These are phyloP conservation scores for Daldinia sp. DNA, from an alignment of 2,329 filamentous ascomycete genomes.

Conservation along the genomic window DNA sequence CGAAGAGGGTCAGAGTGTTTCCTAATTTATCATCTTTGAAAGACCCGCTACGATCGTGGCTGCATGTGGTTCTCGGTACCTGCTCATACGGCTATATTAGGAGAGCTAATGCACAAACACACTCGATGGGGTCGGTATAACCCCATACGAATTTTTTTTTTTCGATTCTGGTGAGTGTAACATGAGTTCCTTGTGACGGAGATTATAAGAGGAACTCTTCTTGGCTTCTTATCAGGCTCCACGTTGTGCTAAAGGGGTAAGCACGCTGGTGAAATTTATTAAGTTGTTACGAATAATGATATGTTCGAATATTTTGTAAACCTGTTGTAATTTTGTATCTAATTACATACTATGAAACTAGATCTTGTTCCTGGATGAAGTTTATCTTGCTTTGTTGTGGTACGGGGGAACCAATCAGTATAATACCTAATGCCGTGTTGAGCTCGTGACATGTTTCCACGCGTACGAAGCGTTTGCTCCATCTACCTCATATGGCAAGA, in stretches of 20 bases:
- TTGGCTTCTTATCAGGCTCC: conserved; percentile 2
- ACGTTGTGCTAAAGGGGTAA: conserved; percentile 12
- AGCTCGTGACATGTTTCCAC: not conserved
- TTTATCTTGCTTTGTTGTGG: conserved; percentile 17
- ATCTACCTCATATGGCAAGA: conserved; percentile 8
- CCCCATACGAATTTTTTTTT: conserved; percentile 13
- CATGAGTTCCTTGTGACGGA: conserved; percentile 15
- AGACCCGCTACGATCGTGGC: conserved; percentile 37
- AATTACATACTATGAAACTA: not conserved
- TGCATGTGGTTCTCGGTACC: conserved; percentile 36
- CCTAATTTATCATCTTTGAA: conserved; percentile 35
- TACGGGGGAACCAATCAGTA: conserved; percentile 19
- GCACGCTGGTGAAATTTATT: not conserved
- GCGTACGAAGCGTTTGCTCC: conserved; percentile 31
- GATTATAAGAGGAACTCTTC: not conserved
- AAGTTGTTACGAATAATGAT: not conserved
- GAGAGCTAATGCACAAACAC: conserved; percentile 26
- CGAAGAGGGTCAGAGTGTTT: conserved; percentile 36
- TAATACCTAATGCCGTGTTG: not conserved
- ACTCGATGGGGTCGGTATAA: conserved; percentile 25
- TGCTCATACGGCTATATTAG: conserved; percentile 33
- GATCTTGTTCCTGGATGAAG: conserved; percentile 13
- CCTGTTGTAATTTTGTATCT: not conserved
- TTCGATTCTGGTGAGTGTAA: conserved; percentile 25
- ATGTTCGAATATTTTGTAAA: not conserved